These are phyloP conservation scores for Epichloe sibirici DNA, from an alignment of 2,329 filamentous ascomycete species.

Conservation along the genomic window DNA sequence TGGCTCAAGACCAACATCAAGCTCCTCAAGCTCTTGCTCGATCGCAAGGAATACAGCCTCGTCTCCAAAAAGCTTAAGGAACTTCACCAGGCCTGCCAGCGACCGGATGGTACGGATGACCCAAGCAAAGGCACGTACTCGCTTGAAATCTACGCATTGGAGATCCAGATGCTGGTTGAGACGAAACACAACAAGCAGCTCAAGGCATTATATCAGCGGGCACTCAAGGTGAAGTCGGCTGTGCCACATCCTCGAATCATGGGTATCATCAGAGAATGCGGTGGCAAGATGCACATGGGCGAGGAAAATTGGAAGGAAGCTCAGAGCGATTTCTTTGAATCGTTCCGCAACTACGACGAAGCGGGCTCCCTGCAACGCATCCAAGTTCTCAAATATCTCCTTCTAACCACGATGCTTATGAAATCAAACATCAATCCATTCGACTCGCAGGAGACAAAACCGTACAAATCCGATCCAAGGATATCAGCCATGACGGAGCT, in stretches of 20 bases:
- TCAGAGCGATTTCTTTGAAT: conserved; percentile 96
- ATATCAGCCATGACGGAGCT: conserved; percentile 96
- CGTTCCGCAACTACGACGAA: conserved; percentile 97
- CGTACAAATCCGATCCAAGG: conserved; percentile 88
- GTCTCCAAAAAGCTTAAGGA: conserved; percentile 77
- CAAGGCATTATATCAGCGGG: conserved; percentile 83
- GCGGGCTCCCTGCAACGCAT: conserved; percentile 92
- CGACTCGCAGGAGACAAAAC: conserved; percentile 96
- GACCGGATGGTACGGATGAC: conserved; percentile 76
- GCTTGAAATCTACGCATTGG: conserved; percentile 87
- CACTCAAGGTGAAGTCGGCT: conserved; percentile 85
- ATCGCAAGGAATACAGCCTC: conserved; percentile 75
- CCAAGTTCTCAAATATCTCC: conserved; percentile 92
- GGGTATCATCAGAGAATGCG: conserved; percentile 97
- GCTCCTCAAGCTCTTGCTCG: conserved; percentile 79
- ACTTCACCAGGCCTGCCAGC: conserved; percentile 79
- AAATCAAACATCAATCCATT: conserved; percentile 98
- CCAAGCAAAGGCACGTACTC: conserved; percentile 93
- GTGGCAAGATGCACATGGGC: conserved; percentile 99
- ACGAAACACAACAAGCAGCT: conserved; percentile 96
- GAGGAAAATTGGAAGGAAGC: conserved; percentile 99
- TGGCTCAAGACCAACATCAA: conserved; percentile 99
- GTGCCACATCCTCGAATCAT: conserved; percentile 98
- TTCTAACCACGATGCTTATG: conserved; percentile 96
- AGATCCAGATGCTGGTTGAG: conserved; percentile 98